Conservation (phyloP, 192 early-diverging fungal species). For the Coemansia sp. region DNA sequence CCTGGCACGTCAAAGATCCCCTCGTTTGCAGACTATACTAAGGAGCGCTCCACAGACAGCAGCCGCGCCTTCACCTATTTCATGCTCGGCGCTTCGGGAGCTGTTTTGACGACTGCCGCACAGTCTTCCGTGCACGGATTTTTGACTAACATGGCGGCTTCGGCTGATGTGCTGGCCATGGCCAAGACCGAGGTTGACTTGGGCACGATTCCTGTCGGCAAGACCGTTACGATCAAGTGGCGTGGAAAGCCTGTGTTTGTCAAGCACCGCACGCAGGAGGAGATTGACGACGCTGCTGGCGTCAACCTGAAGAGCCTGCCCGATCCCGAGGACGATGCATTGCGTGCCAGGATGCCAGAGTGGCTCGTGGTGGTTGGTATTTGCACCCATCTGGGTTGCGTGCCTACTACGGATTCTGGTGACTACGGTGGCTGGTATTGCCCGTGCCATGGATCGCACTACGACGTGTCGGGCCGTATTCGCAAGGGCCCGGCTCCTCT, state of each 20-base stretch:
- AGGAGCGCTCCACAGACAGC: conserved; percentile 60
- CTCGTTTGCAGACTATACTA: conserved; percentile 76
- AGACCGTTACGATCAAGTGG: conserved; percentile 98
- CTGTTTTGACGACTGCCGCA: conserved; percentile 76
- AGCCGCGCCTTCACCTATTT: conserved; percentile 86
- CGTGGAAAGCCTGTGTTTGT: conserved; percentile 98
- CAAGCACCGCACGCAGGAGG: conserved; percentile 90
- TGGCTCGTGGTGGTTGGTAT: conserved; percentile 96
- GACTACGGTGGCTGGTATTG: conserved; percentile 99
- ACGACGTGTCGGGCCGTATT: conserved; percentile 98
- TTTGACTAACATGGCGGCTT: conserved; percentile 85
- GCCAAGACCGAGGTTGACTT: conserved; percentile 97
- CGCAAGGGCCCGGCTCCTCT: conserved; percentile 97
- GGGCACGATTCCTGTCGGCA: conserved; percentile 89
- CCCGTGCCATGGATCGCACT: conserved; percentile 99
- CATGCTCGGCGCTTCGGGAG: conserved; percentile 88
- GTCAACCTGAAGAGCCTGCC: conserved; percentile 78
- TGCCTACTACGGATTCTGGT: conserved; percentile 96
- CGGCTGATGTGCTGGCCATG: conserved; percentile 97
- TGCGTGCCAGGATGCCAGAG: conserved; percentile 86
- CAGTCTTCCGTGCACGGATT: conserved; percentile 84
- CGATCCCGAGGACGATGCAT: conserved; percentile 89
- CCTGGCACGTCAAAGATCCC: conserved; percentile 67
- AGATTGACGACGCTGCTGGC: conserved; percentile 89
- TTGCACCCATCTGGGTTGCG: conserved; percentile 91